Base-by-base conservation (phyloP, 257 asterid genomes). In the Gentiana straminea region DNA sequence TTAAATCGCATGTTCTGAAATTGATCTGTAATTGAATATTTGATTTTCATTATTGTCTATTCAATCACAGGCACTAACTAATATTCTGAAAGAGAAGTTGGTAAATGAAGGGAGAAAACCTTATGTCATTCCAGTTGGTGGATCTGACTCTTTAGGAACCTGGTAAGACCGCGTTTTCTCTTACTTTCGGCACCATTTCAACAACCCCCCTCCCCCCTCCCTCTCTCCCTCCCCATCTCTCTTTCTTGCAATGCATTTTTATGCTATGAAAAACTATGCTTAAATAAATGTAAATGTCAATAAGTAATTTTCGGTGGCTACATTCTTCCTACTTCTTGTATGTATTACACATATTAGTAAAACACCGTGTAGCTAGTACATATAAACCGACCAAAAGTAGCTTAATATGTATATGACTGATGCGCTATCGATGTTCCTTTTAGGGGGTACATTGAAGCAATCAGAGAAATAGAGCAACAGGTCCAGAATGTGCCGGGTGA, bases 361-460 rank as follows among this genome's bases (percentile, higher is more conserved):
- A 37, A 39, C 38, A 12, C 24, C 3, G 5, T 58, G 53, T 15
- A 43, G 7, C 7, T 8, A 45, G 50, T 10, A 0, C 2, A 46
- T 2, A 41, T 35, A 49, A 35, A 33, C 52, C 15, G 48, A 0
- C 45, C 33, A 48, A 58, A 35, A 7, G 15, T 35, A 13, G 15
- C 46, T 35, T 13, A 51, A 33, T 44, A 51, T 33, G 24, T 24
- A 51, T 41, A 24, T 35, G 8, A 9, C 43, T 34, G 46, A 49
- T 47, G 1, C 11, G 47, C 13, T n/a, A n/a, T 24, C n/a, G 8
- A 47, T 60, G 46, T 54, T 58, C 39, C 38, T 65, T 67, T 71
- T 80, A 90, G 98, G 98, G 98, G 98, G 46, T 90, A 90, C 63
- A 67, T 90, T 54, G 96, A 91, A 78, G 97, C 97, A 65, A 70